phyloP scores from a whole-genome alignment of 345 rosid genomes.

The Citrus inodora region DNA sequence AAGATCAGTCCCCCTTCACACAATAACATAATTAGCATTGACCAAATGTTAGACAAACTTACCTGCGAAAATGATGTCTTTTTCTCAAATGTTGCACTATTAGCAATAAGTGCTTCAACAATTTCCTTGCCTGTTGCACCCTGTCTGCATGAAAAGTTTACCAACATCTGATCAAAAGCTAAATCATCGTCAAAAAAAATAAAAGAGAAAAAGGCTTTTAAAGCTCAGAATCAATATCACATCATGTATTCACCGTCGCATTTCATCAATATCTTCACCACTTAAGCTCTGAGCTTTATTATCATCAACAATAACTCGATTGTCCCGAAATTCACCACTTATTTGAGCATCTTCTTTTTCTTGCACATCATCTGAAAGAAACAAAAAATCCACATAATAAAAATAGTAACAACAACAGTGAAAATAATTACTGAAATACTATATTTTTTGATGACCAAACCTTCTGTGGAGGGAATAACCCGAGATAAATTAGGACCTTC shows the following conservation, averaged over 20 bases:
- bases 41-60: background rate
- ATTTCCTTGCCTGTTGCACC: constrained; percentile 89
- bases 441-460: constrained; percentile 14
- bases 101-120: constrained; percentile 87
- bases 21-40: background rate
- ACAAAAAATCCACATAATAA: background rate
- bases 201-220: background rate
- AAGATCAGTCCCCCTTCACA: constrained; percentile 3
- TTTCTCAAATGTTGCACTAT: constrained; percentile 86
- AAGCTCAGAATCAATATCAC: background rate
- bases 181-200: background rate
- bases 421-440: no score
- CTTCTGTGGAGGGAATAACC: constrained; percentile 44
- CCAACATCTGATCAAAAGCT: background rate
- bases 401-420: background rate
- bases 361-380: constrained; percentile 28
- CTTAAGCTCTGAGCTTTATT: constrained; percentile 78
- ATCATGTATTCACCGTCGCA: constrained; percentile 50
- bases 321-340: constrained; percentile 56
- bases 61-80: constrained; percentile 83
- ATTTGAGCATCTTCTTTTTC: constrained; percentile 36
- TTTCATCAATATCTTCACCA: constrained; percentile 77
- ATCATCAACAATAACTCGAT: constrained; percentile 70
- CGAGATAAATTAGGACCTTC: constrained; percentile 60
- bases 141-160: constrained; percentile 44